Percentiles rank a stretch among this genome's conserved stretches.
Conservation (phyloP, 2,329 filamentous ascomycete species). For the Aspergillus pseudotamarii region DNA sequence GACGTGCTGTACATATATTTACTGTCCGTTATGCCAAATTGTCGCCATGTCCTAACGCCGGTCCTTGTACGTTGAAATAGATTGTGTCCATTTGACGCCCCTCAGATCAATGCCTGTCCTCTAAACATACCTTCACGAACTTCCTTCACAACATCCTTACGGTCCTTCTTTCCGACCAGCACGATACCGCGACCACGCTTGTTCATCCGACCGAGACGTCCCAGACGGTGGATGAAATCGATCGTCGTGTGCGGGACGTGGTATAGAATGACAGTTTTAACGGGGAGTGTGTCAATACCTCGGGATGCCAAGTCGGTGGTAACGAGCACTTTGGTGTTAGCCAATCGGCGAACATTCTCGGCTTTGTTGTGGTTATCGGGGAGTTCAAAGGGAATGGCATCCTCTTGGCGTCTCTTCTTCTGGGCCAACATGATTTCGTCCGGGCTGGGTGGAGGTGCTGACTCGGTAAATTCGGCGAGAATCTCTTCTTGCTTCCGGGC, state of each 20-base stretch:
- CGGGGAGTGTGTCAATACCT: slow-evolving; percentile 90
- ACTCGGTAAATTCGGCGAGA: slow-evolving; percentile 70
- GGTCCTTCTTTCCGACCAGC: slow-evolving; percentile 83
- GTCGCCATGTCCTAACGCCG: slow-evolving; percentile 10
- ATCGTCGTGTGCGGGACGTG: slow-evolving; percentile 98
- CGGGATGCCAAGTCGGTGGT: slow-evolving; percentile 90
- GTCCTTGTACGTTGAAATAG: slow-evolving; percentile 6
- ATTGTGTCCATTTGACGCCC: neutral
- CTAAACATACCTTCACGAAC: slow-evolving; percentile 88
- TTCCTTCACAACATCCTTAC: slow-evolving; percentile 87
- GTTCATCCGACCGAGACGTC: slow-evolving; percentile 89
- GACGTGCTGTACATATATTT: slow-evolving; percentile 6
- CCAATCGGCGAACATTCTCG: slow-evolving; percentile 54
- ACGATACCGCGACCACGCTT: slow-evolving; percentile 86
- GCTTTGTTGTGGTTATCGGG: slow-evolving; percentile 36
- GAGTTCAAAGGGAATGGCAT: slow-evolving; percentile 45
- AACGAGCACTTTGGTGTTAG: slow-evolving; percentile 86
- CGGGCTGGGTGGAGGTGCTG: slow-evolving; percentile 38
- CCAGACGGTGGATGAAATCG: slow-evolving; percentile 95
- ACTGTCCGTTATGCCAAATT: neutral
- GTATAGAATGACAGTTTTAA: slow-evolving; percentile 89
- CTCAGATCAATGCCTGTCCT: slow-evolving; percentile 73
- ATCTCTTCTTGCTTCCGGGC: slow-evolving; percentile 77
- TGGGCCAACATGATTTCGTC: slow-evolving; percentile 37
- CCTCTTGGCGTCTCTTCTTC: slow-evolving; percentile 34